These are phyloP conservation scores for Eucalyptus sp. DNA, from an alignment of 345 rosid species.

Conservation along the genomic window DNA sequence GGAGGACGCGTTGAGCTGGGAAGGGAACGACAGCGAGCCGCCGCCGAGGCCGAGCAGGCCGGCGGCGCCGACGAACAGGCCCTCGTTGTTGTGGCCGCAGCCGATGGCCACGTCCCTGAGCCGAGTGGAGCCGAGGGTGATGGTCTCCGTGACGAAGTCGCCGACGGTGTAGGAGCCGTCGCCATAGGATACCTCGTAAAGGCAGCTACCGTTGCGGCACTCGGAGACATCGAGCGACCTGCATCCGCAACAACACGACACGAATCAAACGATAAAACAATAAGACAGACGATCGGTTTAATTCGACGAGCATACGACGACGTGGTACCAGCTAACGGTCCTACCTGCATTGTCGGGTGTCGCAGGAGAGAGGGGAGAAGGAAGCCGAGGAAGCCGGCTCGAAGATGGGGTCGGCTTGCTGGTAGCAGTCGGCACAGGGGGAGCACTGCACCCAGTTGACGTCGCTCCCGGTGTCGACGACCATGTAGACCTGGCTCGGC, in stretches of 20 bases:
- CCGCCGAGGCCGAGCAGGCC: constrained; percentile 92
- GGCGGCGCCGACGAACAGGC: constrained; percentile 72
- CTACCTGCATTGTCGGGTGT: constrained; percentile 30
- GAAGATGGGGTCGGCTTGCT: constrained; percentile 78
- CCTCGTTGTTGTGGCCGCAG: constrained; percentile 83
- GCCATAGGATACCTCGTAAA: constrained; percentile 80
- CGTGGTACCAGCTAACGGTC: not conserved
- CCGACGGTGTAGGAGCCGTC: constrained; percentile 90
- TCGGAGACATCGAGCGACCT: constrained; percentile 53
- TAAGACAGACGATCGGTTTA: not conserved
- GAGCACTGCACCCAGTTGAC: constrained; percentile 71
- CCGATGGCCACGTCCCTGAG: constrained; percentile 63
- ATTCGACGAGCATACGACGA: not conserved
- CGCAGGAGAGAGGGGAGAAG: constrained; percentile 51
- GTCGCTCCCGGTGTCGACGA: constrained; percentile 71
- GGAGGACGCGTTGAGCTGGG: constrained; percentile 55
- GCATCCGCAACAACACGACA: not conserved
- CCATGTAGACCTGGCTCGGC: constrained; percentile 55
- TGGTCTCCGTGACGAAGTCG: constrained; percentile 64
- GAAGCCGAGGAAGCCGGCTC: constrained; percentile 65
- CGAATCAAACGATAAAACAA: not conserved
- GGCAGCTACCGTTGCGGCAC: constrained; percentile 60
- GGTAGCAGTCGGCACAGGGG: constrained; percentile 87
- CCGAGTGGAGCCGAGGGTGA: constrained; percentile 50
- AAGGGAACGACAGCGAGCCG: constrained; percentile 64